Base-by-base conservation (phyloP, 306 rosid genomes). In the Nissolia schottii region DNA sequence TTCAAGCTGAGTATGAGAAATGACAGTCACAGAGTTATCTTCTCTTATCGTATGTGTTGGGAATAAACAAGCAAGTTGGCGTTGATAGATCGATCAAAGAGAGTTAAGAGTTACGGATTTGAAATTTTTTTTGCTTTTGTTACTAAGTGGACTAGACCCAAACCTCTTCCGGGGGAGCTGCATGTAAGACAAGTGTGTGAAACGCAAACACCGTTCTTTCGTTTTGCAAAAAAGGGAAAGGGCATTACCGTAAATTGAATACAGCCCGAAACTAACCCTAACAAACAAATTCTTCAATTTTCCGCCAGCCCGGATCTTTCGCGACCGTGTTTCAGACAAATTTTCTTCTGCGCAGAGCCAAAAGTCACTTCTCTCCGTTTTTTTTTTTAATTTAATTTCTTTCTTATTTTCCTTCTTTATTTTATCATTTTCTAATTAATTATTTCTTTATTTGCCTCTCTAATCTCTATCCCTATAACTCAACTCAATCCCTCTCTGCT, bases 171-270 rank as follows among this genome's bases (percentile, higher is more conserved):
- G 23, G 53, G 71, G 40, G 85, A 76, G 79, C 82, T 87, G 92
- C 96, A 93, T 93, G 98, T 63, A 81, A 64, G 96, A 80, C 97
- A 93, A 83, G 97, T 93, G 98, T 88, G 82, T 35, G 64, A 25
- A 78, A 54, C 15, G 28, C 62, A 57, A 64, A 73, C 59, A 46
- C 75, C 63, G 55, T 43, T 34, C 38, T 38, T 2, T n/a, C 19
- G 4, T 67, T 57, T 14, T 19, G 22, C 2, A 6, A 31, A 15
- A 12, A 14, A 1, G 1, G 4, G 0, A 0, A 37, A 71, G 86
- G 84, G 6, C 25, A 60, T 12, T 79, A 63, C 23, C 13, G 92
- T 81, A 51, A 81, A 58, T 1, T 0, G 0, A 0, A 1, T 11
- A 3, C 8, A 28, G 28, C 54, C 57, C 45, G 11, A 67, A 83